Conservation (phyloP, 1,284 basidiomycete species). For the Flammula alnicola region DNA sequence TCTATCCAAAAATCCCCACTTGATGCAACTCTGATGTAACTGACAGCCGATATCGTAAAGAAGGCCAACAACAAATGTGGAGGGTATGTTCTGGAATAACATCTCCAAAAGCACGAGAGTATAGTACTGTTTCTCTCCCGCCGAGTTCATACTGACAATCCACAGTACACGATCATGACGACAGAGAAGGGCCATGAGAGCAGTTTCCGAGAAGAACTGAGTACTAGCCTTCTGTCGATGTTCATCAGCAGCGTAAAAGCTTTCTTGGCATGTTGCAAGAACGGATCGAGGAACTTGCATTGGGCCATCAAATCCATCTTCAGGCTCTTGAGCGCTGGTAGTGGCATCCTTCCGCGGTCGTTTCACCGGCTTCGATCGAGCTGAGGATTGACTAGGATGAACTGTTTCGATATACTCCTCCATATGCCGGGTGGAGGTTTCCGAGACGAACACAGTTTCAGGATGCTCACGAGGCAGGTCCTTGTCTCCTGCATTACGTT, state of each 20-base stretch:
- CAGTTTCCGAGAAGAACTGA: conserved; percentile 13
- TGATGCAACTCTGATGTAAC: conserved; percentile 25
- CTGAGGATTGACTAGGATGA: conserved; percentile 4
- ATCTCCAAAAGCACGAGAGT: conserved; percentile 27
- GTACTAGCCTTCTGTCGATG: conserved; percentile 14
- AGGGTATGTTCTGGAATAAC: conserved; percentile 31
- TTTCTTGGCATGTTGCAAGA: conserved; percentile 22
- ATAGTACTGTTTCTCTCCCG: conserved; percentile 35
- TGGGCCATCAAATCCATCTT: conserved; percentile 2
- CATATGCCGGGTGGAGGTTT: conserved; percentile 1
- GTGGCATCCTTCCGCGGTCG: background rate
- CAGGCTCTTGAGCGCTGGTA: background rate
- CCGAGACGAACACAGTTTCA: conserved; percentile 9
- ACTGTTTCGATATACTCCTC: conserved; percentile 9
- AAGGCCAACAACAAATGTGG: conserved; percentile 24
- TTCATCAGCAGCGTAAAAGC: conserved; percentile 32
- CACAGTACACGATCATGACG: conserved; percentile 35
- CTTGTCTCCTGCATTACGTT: background rate
- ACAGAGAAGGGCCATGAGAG: conserved; percentile 13
- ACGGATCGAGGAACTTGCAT: conserved; percentile 12
- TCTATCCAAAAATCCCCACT: conserved; percentile 28
- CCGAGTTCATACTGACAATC: conserved; percentile 32
- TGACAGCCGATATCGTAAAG: conserved; percentile 38
- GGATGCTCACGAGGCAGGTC: conserved; percentile 12
- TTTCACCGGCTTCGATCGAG: background rate